Evolutionary conservation across 257 asterid genomes (phyloP).

Genomic region (Capsicum pubescens): DNA sequence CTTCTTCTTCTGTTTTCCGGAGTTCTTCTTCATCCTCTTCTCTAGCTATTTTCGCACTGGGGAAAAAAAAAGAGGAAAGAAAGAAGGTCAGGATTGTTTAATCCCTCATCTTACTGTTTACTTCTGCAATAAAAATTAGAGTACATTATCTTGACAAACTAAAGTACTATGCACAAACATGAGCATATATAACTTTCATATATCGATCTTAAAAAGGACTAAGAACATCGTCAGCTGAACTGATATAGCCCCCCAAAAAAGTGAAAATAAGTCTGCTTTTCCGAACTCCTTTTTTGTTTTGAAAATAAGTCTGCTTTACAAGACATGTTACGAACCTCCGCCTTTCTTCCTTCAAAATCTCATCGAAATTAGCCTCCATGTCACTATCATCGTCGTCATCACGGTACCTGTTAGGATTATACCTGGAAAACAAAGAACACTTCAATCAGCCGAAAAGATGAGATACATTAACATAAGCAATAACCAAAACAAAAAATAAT

Average conservation of each 20-base stretch:
- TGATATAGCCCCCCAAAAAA: too few relatives aligned
- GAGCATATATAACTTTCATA: neutral
- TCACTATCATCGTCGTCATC: slow-evolving; percentile 76
- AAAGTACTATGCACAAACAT: neutral
- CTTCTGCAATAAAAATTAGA: neutral
- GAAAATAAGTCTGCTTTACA: neutral
- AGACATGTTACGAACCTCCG: slow-evolving; percentile 61
- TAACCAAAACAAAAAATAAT: neutral
- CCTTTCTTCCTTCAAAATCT: slow-evolving; percentile 69
- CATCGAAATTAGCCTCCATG: slow-evolving; percentile 83
- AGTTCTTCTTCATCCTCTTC: slow-evolving; percentile 84
- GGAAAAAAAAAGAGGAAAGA: slow-evolving; percentile 8
- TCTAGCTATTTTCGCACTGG: slow-evolving; percentile 66
- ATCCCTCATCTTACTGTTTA: neutral
- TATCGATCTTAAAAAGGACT: neutral
- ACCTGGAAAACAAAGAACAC: slow-evolving; percentile 50
- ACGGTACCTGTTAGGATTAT: slow-evolving; percentile 58
- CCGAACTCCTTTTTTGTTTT: too few relatives aligned
- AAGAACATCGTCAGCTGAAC: neutral
- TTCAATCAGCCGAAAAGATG: neutral
- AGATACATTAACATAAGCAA: neutral
- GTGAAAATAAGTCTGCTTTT: neutral
- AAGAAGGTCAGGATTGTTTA: slow-evolving; percentile 20
- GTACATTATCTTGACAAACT: neutral
- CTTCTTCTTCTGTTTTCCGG: slow-evolving; percentile 78